phyloP scores from a whole-genome alignment of 225 moss, liverwort and hornwort genomes.

The Marchantia paleacea region DNA sequence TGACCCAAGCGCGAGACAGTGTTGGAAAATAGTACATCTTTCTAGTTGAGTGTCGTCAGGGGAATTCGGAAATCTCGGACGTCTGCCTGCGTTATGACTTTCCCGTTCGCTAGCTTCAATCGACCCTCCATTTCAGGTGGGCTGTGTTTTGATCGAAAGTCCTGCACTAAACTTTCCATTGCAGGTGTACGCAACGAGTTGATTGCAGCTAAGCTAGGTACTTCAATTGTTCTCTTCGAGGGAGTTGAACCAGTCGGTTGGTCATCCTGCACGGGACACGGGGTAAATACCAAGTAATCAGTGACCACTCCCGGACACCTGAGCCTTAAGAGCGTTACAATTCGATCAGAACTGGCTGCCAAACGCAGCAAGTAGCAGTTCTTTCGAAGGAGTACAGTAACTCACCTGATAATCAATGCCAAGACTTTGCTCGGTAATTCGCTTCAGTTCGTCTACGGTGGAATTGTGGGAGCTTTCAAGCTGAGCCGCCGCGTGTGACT shows the following conservation, averaged over 20 bases:
- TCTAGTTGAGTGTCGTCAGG: constrained; percentile 67
- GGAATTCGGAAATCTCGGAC: constrained; percentile 71
- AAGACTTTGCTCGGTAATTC: constrained; percentile 53
- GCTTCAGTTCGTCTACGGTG: constrained; percentile 50
- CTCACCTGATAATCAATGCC: constrained; percentile 66
- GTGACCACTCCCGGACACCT: background rate
- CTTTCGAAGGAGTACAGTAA: background rate
- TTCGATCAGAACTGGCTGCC: background rate
- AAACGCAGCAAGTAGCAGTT: background rate
- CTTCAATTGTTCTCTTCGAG: constrained; percentile 60
- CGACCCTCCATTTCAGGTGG: constrained; percentile 57
- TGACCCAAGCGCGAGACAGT: constrained; percentile 1
- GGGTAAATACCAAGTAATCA: background rate
- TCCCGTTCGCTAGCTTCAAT: constrained; percentile 39
- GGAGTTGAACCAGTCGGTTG: constrained; percentile 69
- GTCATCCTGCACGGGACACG: constrained; percentile 56
- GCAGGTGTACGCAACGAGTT: constrained; percentile 70
- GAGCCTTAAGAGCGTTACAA: background rate
- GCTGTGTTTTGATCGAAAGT: constrained; percentile 60
- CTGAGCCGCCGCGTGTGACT: constrained; percentile 52
- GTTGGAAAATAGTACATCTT: constrained; percentile 15
- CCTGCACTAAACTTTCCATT: constrained; percentile 59
- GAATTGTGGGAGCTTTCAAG: constrained; percentile 54
- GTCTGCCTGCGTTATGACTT: constrained; percentile 59
- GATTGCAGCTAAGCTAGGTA: constrained; percentile 64